A percentile compares a stretch with the other conserved stretches of the same genome.
Conservation (phyloP, 371 early-diverging fungal species). For the Mortierella sp. region DNA sequence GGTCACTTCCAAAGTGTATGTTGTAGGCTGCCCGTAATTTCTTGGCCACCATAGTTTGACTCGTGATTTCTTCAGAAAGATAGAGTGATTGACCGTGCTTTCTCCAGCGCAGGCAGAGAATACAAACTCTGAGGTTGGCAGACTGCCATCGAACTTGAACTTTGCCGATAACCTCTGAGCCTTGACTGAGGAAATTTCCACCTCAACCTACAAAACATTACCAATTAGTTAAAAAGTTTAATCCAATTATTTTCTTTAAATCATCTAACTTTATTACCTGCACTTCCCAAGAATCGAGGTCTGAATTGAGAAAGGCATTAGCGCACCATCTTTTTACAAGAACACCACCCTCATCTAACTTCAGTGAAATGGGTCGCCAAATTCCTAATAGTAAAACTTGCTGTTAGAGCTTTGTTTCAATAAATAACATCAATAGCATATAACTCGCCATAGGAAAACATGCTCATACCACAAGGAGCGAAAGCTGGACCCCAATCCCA, state of each 20-base stretch:
- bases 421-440: background rate
- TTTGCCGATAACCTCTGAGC: background rate
- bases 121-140: background rate
- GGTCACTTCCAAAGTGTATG: slow-evolving; percentile 43
- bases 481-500: slow-evolving; percentile 57
- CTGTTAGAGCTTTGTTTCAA: background rate
- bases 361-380: slow-evolving; percentile 45
- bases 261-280: slow-evolving; percentile 9
- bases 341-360: slow-evolving; percentile 14
- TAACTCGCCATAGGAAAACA: no score
- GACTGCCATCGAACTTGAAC: background rate
- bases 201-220: background rate
- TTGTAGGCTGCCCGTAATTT: slow-evolving; percentile 57
- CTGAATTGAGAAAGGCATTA: background rate
- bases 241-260: background rate
- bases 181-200: background rate
- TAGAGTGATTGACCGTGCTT: background rate
- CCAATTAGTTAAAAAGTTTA: no score
- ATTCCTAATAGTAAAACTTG: slow-evolving; percentile 28
- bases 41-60: slow-evolving; percentile 61
- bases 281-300: slow-evolving; percentile 16
- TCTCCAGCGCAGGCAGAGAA: background rate
- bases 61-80: background rate
- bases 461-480: slow-evolving; percentile 45
- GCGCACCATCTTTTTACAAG: slow-evolving; percentile 31